Evolutionary conservation across 1,284 basidiomycete species (phyloP), one percentile per base, ranked within the genome.

Genomic region (Cryptococcus amylolentus): DNA sequence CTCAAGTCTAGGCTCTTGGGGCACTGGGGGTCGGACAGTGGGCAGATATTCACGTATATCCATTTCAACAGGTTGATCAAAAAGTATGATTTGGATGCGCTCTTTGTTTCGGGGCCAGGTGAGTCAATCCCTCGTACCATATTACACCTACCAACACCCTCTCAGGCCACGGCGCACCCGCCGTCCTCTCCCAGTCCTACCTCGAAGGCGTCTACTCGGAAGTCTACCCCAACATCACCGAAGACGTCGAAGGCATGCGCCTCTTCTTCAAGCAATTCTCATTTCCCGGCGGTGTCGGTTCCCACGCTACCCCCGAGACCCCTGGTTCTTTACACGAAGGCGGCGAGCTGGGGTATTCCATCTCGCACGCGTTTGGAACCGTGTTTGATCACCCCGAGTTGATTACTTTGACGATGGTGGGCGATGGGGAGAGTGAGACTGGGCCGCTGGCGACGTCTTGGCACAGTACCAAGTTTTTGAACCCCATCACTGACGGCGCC

Each of bases 321-420:
- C 89, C 89, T 23, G 90, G 90, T 7, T 81, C 84, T 5, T 90
- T 92, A 60, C 90, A 92, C 66, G 90, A 93, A 77, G 90, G 90
- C 55, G 80, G 90, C 27, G 90, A 91, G 73, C 82, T 91, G 23
- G 89, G 88, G 23, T 90, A 91, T 63, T 88, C 89, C 0, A 84
- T 92, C 45, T 82, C 84, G 43, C 89, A 90, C 23, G 82, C 88
- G 0, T 91, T 89, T 64, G 88, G 88, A 44, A 60, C 64, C 18
- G 77, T 89, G 62, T 90, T 92, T 87, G 90, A 92, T 74, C 86
- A 88, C 58, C 89, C 89, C 9, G 82, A 92, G 67, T 83, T 91
- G 27, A 82, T 92, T 62, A 83, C 87, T 18, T 80, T 86, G 44
- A 88, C 86, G 60, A 80, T 92, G 46, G 79, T 93, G 20, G 90